phyloP scores from a whole-genome alignment of 495 filamentous ascomycete species.

The Podospora anserina region DNA sequence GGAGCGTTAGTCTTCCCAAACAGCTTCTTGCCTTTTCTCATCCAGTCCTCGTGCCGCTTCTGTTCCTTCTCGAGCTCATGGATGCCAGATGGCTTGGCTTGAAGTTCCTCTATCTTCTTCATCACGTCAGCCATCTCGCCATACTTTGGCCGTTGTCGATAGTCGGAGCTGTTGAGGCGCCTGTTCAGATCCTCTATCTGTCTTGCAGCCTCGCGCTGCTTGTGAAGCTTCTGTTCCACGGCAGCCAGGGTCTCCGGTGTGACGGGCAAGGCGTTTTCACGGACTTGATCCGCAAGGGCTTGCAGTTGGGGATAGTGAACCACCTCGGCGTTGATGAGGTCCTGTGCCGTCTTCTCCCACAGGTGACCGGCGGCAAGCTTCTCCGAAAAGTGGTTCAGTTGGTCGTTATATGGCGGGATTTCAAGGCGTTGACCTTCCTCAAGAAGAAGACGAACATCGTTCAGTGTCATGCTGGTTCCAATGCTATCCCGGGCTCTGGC shows the following conservation, averaged over 20 bases:
- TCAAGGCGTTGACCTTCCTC: constrained; percentile 69
- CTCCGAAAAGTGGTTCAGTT: constrained; percentile 69
- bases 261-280: constrained; percentile 75
- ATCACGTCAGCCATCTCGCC: constrained; percentile 85
- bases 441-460: constrained; percentile 76
- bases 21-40: constrained; percentile 95
- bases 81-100: constrained; percentile 86
- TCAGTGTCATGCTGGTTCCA: constrained; percentile 60
- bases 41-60: constrained; percentile 98
- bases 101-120: constrained; percentile 79
- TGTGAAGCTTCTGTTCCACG: constrained; percentile 90
- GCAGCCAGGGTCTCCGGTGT: constrained; percentile 72
- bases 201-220: constrained; percentile 90
- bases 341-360: constrained; percentile 93
- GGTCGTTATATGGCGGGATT: constrained; percentile 73
- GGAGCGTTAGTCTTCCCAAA: constrained; percentile 99
- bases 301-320: constrained; percentile 94
- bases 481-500: constrained; percentile 68
- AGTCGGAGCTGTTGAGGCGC: constrained; percentile 68
- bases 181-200: constrained; percentile 79
- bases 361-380: constrained; percentile 70
- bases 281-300: constrained; percentile 72
- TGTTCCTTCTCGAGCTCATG: constrained; percentile 93
- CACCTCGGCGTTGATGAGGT: constrained; percentile 83
- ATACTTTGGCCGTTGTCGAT: constrained; percentile 81